phyloP scores from a whole-genome alignment of 441 rosid species.

The Mallotus japonicus region DNA sequence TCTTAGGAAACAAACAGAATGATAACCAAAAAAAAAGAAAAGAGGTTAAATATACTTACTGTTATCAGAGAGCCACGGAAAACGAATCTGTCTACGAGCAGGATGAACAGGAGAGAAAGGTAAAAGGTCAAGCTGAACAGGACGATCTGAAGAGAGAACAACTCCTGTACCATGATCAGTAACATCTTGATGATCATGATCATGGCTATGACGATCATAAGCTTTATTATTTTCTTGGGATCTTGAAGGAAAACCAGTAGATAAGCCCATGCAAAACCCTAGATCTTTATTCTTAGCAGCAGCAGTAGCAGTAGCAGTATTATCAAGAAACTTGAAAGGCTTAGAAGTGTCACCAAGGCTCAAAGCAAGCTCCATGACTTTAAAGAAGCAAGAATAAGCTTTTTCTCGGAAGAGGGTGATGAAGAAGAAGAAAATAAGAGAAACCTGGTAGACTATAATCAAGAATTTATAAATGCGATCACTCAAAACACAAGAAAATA shows the following conservation, averaged over 20 bases:
- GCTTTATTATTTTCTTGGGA: conserved; percentile 21
- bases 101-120: conserved; percentile 53
- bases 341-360: conserved; percentile 58
- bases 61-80: conserved; percentile 51
- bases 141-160: conserved; percentile 31
- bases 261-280: conserved; percentile 54
- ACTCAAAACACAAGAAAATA: background rate
- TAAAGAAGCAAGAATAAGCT: background rate
- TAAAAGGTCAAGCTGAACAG: conserved; percentile 56
- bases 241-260: conserved; percentile 21
- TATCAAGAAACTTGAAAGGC: conserved; percentile 48
- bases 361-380: conserved; percentile 65
- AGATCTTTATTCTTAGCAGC: conserved; percentile 26
- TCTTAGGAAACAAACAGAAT: background rate
- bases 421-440: background rate
- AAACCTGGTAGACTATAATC: background rate
- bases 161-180: conserved; percentile 7
- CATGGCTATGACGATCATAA: background rate
- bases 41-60: conserved; percentile 20
- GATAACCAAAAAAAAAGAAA: background rate
- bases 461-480: background rate
- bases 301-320: conserved; percentile 24
- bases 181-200: conserved; percentile 1
- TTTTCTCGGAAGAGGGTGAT: no score
- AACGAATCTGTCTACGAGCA: conserved; percentile 41